phyloP scores from a whole-genome alignment of 345 rosid genomes.

The Erodium maritimum region DNA sequence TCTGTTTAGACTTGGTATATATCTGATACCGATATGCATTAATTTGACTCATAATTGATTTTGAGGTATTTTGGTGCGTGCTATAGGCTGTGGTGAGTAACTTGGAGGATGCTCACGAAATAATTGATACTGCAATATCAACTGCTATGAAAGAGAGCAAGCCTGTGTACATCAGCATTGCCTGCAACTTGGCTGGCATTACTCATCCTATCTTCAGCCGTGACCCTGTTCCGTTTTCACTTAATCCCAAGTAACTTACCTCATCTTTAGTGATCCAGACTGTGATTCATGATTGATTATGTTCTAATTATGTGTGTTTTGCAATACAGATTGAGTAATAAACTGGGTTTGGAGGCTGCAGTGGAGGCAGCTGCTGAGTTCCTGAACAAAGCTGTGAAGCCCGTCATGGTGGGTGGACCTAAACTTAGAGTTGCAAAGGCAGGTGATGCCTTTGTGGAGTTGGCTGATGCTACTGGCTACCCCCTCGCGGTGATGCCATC shows the following conservation, averaged over 20 bases:
- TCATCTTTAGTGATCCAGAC: too few species aligned
- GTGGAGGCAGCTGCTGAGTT: slow-evolving; percentile 42
- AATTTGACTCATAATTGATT: too few species aligned
- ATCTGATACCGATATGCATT: too few species aligned
- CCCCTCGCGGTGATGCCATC: slow-evolving; percentile 48
- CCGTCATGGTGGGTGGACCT: slow-evolving; percentile 44
- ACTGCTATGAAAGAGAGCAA: slow-evolving; percentile 49
- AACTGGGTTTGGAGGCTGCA: slow-evolving; percentile 36
- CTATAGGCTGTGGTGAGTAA: slow-evolving; percentile 40
- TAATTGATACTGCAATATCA: slow-evolving; percentile 40
- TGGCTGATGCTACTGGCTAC: slow-evolving; percentile 43
- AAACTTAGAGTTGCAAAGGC: slow-evolving; percentile 40
- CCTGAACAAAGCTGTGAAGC: slow-evolving; percentile 49
- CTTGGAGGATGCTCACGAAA: slow-evolving; percentile 54
- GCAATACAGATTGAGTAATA: slow-evolving; percentile 31
- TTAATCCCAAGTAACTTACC: slow-evolving; percentile 29
- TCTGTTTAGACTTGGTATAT: too few species aligned
- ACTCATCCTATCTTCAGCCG: slow-evolving; percentile 40
- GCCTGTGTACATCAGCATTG: slow-evolving; percentile 56
- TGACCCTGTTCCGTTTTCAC: slow-evolving; percentile 39
- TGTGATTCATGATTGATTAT: not conserved
- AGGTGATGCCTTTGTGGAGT: slow-evolving; percentile 24
- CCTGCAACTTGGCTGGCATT: slow-evolving; percentile 38
- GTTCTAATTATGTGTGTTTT: not conserved
- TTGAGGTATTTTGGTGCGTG: too few species aligned